Percentiles rank a stretch among this genome's conserved stretches.
These are phyloP conservation scores for Solanum ossicruentum DNA, from an alignment of 257 asterid genomes.

Conservation along the genomic window DNA sequence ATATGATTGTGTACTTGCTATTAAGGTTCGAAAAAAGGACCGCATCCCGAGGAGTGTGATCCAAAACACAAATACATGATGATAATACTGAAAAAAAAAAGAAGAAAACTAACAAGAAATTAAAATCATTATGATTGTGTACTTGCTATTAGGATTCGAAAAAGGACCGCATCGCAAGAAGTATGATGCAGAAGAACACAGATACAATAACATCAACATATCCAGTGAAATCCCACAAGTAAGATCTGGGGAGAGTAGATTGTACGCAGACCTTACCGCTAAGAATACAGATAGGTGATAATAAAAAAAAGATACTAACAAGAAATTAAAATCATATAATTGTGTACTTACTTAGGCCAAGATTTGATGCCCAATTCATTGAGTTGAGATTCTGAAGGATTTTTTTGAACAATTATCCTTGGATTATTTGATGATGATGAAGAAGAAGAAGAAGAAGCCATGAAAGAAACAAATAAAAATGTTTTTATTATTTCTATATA, in stretches of 20 bases:
- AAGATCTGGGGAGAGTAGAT: no score
- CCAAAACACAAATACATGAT: background rate
- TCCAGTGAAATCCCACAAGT: no score
- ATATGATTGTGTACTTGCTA: constrained; percentile 16
- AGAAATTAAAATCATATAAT: background rate
- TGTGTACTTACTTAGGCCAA: constrained; percentile 81
- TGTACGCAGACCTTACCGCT: no score
- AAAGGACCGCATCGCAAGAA: background rate
- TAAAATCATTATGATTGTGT: constrained; percentile 4
- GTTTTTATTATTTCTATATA: background rate
- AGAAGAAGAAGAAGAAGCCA: constrained; percentile 19
- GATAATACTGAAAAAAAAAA: no score
- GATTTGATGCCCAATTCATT: constrained; percentile 75
- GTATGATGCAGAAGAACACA: no score
- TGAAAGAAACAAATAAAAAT: background rate
- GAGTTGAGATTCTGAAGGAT: constrained; percentile 61
- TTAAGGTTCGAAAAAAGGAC: no score
- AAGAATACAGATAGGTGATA: no score
- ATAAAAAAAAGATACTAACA: background rate
- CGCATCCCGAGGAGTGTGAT: background rate
- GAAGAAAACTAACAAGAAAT: background rate
- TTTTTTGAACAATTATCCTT: constrained; percentile 57
- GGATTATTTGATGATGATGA: constrained; percentile 37
- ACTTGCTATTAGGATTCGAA: background rate
- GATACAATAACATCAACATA: no score